A percentile compares a stretch with the other conserved stretches of the same genome.
Conservation (phyloP, 352 stramenopile genomes). For the Pythium periplocum region DNA sequence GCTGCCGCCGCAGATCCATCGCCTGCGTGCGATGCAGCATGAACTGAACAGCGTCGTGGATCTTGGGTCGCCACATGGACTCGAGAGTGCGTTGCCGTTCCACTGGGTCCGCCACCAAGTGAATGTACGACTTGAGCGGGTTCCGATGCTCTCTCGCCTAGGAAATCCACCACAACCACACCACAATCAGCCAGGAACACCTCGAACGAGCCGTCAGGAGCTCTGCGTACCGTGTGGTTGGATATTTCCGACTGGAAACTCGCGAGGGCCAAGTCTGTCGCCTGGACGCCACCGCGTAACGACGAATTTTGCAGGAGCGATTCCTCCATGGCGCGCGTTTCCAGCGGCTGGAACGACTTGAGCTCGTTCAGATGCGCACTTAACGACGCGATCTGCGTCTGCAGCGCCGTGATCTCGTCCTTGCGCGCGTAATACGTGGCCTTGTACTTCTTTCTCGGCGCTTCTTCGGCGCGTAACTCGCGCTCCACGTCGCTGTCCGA, state of each 20-base stretch:
- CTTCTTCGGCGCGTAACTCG: too few species aligned
- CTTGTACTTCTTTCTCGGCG: slow-evolving; percentile 1
- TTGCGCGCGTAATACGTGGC: slow-evolving; percentile 2
- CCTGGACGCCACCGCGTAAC: too few species aligned
- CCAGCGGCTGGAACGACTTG: too few species aligned
- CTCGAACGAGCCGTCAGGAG: neutral
- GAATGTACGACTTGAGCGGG: neutral
- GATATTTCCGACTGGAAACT: neutral
- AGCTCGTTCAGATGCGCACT: too few species aligned
- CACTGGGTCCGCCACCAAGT: neutral
- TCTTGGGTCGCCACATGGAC: slow-evolving; percentile 1
- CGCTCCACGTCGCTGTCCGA: too few species aligned
- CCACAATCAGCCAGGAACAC: neutral
- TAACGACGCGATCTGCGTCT: neutral
- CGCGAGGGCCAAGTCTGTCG: neutral
- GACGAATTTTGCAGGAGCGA: too few species aligned
- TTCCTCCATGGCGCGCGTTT: too few species aligned
- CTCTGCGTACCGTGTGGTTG: neutral
- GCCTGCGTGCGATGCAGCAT: neutral
- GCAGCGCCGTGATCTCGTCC: neutral
- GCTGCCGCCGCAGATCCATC: neutral
- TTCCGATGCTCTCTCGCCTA: neutral
- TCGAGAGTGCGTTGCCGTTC: neutral
- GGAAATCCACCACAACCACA: neutral
- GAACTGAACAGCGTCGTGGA: slow-evolving; percentile 2